Percentiles rank a stretch among this genome's conserved stretches.
phyloP scores from a whole-genome alignment of 2,329 filamentous ascomycete species.

The Colletotrichum sp. region DNA sequence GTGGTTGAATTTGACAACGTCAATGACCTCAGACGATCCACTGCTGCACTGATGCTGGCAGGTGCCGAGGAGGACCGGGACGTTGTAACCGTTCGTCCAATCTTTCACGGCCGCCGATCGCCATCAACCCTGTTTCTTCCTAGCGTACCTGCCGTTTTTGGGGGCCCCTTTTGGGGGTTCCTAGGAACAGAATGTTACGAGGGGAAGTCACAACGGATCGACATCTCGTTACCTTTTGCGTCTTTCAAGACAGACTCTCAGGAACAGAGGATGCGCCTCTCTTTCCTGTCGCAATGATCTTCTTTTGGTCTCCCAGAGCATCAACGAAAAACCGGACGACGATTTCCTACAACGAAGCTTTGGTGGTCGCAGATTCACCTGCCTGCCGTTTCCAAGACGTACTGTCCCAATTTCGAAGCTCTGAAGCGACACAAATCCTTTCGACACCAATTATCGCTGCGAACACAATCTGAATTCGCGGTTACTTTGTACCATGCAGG shows the following conservation, averaged over 20 bases:
- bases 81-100: neutral
- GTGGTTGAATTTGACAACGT: neutral
- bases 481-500: neutral
- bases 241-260: neutral
- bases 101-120: neutral
- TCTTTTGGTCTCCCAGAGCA: neutral
- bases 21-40: neutral
- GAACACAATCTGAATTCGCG: neutral
- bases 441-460: neutral
- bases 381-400: neutral
- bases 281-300: neutral
- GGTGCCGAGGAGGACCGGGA: neutral
- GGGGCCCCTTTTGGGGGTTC: neutral
- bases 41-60: neutral
- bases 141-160: neutral
- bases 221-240: neutral
- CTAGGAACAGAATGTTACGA: neutral
- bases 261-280: neutral
- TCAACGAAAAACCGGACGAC: neutral
- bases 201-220: neutral
- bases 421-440: neutral
- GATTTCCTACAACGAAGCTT: neutral
- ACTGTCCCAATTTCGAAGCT: neutral
- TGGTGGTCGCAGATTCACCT: neutral
- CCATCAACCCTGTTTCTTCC: neutral